Conservation (phyloP, 2,329 filamentous ascomycete species). For the Nemania sp. region DNA sequence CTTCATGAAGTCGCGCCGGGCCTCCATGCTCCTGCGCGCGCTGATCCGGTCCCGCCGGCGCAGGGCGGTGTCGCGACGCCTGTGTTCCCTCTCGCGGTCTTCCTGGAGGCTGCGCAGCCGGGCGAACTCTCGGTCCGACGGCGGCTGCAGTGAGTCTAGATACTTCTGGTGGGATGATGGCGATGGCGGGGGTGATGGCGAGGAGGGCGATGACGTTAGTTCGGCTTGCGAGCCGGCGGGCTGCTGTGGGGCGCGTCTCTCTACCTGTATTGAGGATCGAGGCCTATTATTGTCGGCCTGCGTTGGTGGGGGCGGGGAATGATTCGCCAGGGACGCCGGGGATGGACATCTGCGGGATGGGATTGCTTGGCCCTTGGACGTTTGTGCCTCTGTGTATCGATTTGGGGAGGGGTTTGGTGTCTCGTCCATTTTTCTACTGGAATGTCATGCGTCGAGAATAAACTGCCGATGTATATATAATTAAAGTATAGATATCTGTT, state of each 20-base stretch:
- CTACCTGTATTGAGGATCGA: neutral
- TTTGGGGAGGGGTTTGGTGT: neutral
- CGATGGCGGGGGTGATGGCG: conserved; percentile 14
- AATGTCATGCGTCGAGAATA: neutral
- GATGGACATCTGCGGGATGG: neutral
- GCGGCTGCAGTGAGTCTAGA: conserved; percentile 55
- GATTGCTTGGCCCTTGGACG: neutral
- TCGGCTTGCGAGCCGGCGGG: conserved; percentile 28
- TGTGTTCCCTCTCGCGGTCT: conserved; percentile 50
- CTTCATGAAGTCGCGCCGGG: conserved; percentile 43
- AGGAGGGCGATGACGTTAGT: conserved; percentile 27
- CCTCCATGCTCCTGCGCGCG: conserved; percentile 35
- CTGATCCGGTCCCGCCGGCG: conserved; percentile 29
- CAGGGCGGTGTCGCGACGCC: conserved; percentile 46
- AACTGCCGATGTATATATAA: neutral
- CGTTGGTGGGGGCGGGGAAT: conserved; percentile 8
- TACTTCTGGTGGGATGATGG: conserved; percentile 47
- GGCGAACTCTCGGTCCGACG: conserved; percentile 52
- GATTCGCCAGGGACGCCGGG: neutral
- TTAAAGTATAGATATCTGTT: neutral
- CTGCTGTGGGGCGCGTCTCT: neutral
- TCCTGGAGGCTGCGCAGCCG: conserved; percentile 56
- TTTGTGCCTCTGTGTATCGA: neutral
- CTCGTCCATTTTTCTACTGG: conserved; percentile 7
- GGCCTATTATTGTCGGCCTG: neutral